A percentile compares a stretch with the other conserved stretches of the same genome.
Evolutionary conservation across 1,284 basidiomycete genomes (phyloP).

Genomic region (Ustilago nuda): DNA sequence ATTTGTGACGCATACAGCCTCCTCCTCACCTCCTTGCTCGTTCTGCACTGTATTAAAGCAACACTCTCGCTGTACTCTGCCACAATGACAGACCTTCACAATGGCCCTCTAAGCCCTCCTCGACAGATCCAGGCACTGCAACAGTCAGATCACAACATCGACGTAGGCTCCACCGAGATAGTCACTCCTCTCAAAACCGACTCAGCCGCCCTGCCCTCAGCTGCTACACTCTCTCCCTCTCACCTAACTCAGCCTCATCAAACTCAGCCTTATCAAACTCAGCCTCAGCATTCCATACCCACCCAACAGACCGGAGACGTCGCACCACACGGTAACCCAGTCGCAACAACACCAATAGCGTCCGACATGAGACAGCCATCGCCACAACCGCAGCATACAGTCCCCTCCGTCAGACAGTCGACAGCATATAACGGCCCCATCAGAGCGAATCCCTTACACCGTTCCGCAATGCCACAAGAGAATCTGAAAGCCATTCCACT

Average conservation of each 20-base stretch:
- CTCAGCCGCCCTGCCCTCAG: neutral
- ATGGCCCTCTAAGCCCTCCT: neutral
- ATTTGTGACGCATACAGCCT: neutral
- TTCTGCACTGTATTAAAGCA: neutral
- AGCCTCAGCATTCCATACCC: slow-evolving; percentile 1
- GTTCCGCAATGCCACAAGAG: neutral
- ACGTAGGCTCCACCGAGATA: neutral
- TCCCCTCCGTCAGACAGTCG: neutral
- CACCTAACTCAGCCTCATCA: neutral
- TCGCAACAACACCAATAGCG: neutral
- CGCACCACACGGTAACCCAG: neutral
- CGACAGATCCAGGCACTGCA: neutral
- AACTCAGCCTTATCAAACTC: no score
- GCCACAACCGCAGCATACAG: slow-evolving; percentile 1
- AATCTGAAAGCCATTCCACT: neutral
- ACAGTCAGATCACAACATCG: slow-evolving; percentile 8
- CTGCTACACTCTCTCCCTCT: neutral
- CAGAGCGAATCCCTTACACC: neutral
- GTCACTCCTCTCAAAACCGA: neutral
- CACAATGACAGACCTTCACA: slow-evolving; percentile 20
- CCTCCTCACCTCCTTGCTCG: neutral
- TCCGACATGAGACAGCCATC: slow-evolving; percentile 1
- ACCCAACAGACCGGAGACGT: neutral
- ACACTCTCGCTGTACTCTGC: neutral
- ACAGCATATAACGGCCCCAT: neutral